Percentiles rank a stretch among this genome's conserved stretches.
Evolutionary conservation across 208 protist genomes (phyloP).

Genomic region (Novymonas esmeraldas): DNA sequence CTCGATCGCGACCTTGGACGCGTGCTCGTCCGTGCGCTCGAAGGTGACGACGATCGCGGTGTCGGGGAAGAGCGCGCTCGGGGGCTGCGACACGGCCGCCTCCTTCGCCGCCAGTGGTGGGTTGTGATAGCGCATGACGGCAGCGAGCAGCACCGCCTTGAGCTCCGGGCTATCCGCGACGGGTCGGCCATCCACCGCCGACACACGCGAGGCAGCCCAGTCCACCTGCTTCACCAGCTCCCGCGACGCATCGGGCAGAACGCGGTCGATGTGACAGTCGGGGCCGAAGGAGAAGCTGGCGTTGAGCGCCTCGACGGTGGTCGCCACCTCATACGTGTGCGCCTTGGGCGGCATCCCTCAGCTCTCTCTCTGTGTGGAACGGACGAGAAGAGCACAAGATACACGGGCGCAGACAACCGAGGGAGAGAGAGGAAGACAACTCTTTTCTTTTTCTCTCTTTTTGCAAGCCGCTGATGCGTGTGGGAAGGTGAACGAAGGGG

Average conservation of each 20-base stretch:
- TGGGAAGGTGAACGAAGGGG: too few species aligned
- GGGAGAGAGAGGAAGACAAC: not conserved
- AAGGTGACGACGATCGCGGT: constrained; percentile 41
- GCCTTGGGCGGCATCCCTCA: constrained; percentile 18
- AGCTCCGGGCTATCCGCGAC: constrained; percentile 62
- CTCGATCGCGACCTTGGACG: constrained; percentile 46
- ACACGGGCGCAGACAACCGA: too few species aligned
- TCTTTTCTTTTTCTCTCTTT: too few species aligned
- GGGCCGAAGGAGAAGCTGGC: constrained; percentile 54
- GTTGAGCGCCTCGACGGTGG: constrained; percentile 53
- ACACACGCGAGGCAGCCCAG: constrained; percentile 37
- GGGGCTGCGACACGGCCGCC: not conserved
- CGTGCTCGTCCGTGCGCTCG: constrained; percentile 37
- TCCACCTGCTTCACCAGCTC: constrained; percentile 32
- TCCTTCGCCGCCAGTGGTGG: not conserved
- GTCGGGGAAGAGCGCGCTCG: constrained; percentile 13
- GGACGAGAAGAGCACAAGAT: not conserved
- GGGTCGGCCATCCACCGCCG: constrained; percentile 45
- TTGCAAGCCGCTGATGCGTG: too few species aligned
- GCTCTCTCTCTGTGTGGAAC: not conserved
- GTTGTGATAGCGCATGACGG: constrained; percentile 23
- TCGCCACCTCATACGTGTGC: constrained; percentile 33
- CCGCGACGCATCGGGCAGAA: constrained; percentile 33
- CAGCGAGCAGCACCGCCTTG: constrained; percentile 42
- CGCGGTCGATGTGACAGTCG: constrained; percentile 60